These are phyloP conservation scores for carrot (Daucus carota) DNA, from an alignment of 129 eudicot genomes.

Conservation along the genomic window DH1_v3.0 NC_030382.2:51365501-51366000, in stretches of 20 bases:
- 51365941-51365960: no score
- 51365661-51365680: conserved; percentile 75
- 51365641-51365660: conserved; percentile 53
- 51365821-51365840: background rate
- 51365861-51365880: background rate
- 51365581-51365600: conserved; percentile 39
- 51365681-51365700: conserved; percentile 82
- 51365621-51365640: conserved; percentile 48
- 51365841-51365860: background rate
- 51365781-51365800: background rate
- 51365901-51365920: no score
- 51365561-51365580: conserved; percentile 44
- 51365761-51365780: background rate
- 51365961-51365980: background rate
- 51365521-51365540: conserved; percentile 52
- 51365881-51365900: no score
- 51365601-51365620: conserved; percentile 58
- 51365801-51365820: background rate
- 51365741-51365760: conserved; percentile 7
- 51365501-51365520: conserved; percentile 95
- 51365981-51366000: no score
- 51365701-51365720: conserved; percentile 87
- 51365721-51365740: conserved; percentile 18
- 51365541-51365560: conserved; percentile 44
- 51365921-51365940: no score